Base-by-base conservation (phyloP, 2,329 filamentous ascomycete genomes). In the Neofusicoccum cordaticola region DNA sequence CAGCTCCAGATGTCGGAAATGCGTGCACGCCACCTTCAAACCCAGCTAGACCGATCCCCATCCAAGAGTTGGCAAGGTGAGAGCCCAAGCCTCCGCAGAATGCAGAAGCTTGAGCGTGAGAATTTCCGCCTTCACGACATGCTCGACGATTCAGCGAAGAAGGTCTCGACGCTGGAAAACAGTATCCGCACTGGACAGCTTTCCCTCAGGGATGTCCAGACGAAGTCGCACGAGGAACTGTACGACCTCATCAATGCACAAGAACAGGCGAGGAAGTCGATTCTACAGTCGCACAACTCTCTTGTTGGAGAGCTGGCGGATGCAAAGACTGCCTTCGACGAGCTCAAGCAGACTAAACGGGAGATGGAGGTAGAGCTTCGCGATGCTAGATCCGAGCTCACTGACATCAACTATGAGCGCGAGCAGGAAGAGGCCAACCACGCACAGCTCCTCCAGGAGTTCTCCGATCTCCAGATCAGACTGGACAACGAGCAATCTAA, bases 1-100 rank as follows among this genome's bases (percentile, higher is more conserved):
- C 92, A 97, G 75, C 85, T 98, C 60, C 94, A 98, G 73, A 87
- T 98, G 75, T 89, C 90, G 4, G 90, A 97, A 77, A 97, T 98
- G 92, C 91, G 96, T 71, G 97, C 97, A 77, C 88, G 91, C 39
- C 93, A 98, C 72, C 86, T 98, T 5, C 91, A 97, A 74, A 93
- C 87, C 73, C 93, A 97, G 74, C 81, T 97, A 47, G 90, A 94
- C 44, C 87, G 90, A 52, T 88, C 86, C 0, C 86, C 89, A 2
- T 79, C 79, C 5, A 84, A 84, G 27, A 89, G 91, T 64, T 86
- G 82, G 75, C 81, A 87, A 64, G 90, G 94, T 45, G 89, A 95
- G 50, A 94, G 89, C 69, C 91, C 92, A 1, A 94, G 92, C 1
- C 75, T 90, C 53, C 86, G 89, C 63, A 88, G 95, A 15, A 89